These are phyloP conservation scores for Phytophthora sojae DNA, from an alignment of 352 stramenopile genomes.

Conservation along the genomic window DNA sequence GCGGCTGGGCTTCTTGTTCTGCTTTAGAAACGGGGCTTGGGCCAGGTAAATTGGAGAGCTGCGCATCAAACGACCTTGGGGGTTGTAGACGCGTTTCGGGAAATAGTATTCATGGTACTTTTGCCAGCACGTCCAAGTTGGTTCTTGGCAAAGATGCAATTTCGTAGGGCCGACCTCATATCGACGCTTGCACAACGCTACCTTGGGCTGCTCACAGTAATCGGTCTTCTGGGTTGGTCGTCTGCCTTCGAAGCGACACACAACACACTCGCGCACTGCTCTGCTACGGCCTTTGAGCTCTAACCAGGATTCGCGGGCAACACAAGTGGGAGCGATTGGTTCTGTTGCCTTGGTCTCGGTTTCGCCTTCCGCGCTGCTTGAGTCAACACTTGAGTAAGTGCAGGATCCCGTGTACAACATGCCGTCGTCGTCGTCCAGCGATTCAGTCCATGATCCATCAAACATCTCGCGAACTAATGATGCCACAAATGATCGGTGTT, in stretches of 20 bases:
- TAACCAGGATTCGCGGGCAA: background rate
- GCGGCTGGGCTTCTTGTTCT: background rate
- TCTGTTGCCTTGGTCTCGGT: background rate
- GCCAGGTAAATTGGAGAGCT: slow-evolving; percentile 8
- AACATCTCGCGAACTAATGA: slow-evolving; percentile 7
- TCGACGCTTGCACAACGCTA: slow-evolving; percentile 5
- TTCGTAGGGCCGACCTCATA: background rate
- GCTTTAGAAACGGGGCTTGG: slow-evolving; percentile 11
- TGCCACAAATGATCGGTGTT: slow-evolving; percentile 5
- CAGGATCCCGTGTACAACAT: background rate
- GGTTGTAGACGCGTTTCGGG: background rate
- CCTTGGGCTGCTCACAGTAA: slow-evolving; percentile 5
- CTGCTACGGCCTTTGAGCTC: slow-evolving; percentile 1
- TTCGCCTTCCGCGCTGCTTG: background rate
- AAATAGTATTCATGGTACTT: slow-evolving; percentile 15
- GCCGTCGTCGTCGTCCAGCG: background rate
- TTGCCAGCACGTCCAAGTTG: slow-evolving; percentile 4
- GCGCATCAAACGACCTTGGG: slow-evolving; percentile 1
- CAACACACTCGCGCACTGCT: slow-evolving; percentile 7
- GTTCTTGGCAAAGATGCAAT: slow-evolving; percentile 2
- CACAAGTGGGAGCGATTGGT: background rate
- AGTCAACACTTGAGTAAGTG: background rate
- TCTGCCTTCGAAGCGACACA: slow-evolving; percentile 10
- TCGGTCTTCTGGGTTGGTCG: slow-evolving; percentile 7
- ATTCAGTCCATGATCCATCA: background rate